Conservation (phyloP, 306 rosid genomes). For the Vicia faba region DNA sequence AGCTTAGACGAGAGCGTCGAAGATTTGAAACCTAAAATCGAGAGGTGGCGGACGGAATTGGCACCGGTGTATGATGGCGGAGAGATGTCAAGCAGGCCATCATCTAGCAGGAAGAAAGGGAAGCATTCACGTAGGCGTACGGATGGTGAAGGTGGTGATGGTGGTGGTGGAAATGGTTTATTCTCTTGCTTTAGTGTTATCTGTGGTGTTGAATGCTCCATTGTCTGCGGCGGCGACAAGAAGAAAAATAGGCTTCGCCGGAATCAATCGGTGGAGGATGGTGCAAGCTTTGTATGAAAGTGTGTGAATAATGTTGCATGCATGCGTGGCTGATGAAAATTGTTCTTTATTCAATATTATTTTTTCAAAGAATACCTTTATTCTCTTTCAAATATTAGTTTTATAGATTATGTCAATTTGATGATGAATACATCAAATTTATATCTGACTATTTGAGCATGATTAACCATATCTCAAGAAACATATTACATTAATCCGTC, state of each 20-base stretch:
- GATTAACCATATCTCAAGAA: neutral
- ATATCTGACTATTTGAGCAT: neutral
- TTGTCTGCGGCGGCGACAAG: conserved; percentile 66
- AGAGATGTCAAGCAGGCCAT: conserved; percentile 43
- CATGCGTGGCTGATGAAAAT: conserved; percentile 8
- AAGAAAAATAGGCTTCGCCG: conserved; percentile 42
- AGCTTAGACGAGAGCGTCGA: conserved; percentile 73
- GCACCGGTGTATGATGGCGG: conserved; percentile 65
- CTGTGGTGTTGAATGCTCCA: conserved; percentile 82
- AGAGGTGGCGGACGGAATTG: conserved; percentile 77
- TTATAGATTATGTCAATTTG: neutral
- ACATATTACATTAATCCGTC: too few species aligned
- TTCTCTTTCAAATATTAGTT: neutral
- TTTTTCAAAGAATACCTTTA: neutral
- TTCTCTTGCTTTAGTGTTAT: conserved; percentile 95
- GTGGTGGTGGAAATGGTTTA: conserved; percentile 44
- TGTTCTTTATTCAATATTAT: neutral
- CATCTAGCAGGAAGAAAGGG: conserved; percentile 33
- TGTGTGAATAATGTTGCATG: neutral
- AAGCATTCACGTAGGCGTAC: conserved; percentile 49
- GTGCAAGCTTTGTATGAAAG: conserved; percentile 44
- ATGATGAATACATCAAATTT: neutral
- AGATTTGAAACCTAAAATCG: conserved; percentile 69
- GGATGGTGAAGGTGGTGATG: conserved; percentile 43
- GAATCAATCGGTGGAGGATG: conserved; percentile 46